These are phyloP conservation scores for Eimeria praecox DNA, from an alignment of 169 alveolate genomes.

Conservation along the genomic window DNA sequence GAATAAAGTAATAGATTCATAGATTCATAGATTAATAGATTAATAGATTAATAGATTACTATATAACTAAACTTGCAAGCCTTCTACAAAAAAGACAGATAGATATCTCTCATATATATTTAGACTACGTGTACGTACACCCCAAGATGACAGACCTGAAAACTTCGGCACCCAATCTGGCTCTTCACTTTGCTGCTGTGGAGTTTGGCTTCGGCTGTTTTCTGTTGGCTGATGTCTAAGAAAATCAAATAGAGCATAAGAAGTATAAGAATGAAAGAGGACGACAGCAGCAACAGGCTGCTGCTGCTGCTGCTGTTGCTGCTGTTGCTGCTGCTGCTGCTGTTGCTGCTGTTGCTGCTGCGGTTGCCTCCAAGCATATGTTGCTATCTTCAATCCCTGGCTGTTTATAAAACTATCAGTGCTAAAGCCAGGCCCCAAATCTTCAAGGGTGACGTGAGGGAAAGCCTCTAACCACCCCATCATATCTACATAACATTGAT, in stretches of 20 bases:
- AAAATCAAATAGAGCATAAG: constrained; percentile 72
- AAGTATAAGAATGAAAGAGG: constrained; percentile 73
- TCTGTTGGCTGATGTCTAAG: constrained; percentile 71
- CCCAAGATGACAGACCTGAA: neutral
- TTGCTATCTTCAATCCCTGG: constrained; percentile 35
- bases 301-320: neutral
- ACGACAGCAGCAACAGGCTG: constrained; percentile 49
- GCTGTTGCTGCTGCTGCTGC: neutral
- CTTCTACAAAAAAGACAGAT: too few relatives aligned
- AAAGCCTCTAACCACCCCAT: constrained; percentile 42
- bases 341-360: neutral
- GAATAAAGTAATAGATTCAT: too few relatives aligned
- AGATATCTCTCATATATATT: too few relatives aligned
- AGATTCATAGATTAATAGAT: too few relatives aligned
- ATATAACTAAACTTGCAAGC: too few relatives aligned
- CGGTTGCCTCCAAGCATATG: constrained; percentile 64
- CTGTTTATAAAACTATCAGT: constrained; percentile 47
- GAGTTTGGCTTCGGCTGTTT: neutral
- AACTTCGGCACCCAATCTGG: constrained; percentile 55
- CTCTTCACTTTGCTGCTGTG: neutral
- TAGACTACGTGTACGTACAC: too few relatives aligned
- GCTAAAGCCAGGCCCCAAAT: constrained; percentile 63
- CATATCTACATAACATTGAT: constrained; percentile 26
- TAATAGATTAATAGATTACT: too few relatives aligned
- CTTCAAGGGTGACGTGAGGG: constrained; percentile 14